Conservation (phyloP, 2,329 filamentous ascomycete genomes). For the Beauveria bassiana region DNA sequence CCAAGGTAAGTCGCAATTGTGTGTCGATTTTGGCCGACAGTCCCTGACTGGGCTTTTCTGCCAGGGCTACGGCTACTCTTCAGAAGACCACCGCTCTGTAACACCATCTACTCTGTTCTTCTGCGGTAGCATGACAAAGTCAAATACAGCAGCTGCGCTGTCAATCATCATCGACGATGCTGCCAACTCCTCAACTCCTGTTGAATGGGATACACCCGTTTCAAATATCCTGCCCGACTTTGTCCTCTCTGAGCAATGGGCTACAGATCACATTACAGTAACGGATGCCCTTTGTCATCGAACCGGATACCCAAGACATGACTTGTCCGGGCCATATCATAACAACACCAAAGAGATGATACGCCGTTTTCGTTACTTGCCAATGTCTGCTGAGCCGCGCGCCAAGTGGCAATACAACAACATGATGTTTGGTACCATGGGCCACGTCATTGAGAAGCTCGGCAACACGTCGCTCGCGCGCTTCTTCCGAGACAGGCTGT, state of each 20-base stretch:
- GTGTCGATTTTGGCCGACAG: neutral
- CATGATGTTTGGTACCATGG: constrained; percentile 37
- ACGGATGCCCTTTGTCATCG: constrained; percentile 44
- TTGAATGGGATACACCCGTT: constrained; percentile 38
- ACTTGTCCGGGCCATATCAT: constrained; percentile 21
- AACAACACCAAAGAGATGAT: constrained; percentile 26
- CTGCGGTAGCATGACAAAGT: constrained; percentile 46
- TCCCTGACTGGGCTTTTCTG: neutral
- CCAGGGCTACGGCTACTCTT: constrained; percentile 35
- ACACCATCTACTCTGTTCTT: constrained; percentile 42
- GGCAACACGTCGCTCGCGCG: constrained; percentile 26
- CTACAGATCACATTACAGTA: constrained; percentile 38
- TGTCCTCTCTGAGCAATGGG: constrained; percentile 33
- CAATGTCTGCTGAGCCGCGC: constrained; percentile 34
- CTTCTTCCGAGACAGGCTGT: constrained; percentile 32
- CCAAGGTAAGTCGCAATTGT: constrained; percentile 20
- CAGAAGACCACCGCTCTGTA: constrained; percentile 26
- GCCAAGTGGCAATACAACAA: constrained; percentile 39
- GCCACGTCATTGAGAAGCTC: constrained; percentile 33
- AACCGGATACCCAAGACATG: constrained; percentile 37
- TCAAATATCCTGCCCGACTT: constrained; percentile 37
- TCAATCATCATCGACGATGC: constrained; percentile 38
- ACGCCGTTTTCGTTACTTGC: constrained; percentile 33
- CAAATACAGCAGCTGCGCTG: constrained; percentile 40
- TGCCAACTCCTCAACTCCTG: constrained; percentile 26